Percentiles rank a stretch among this genome's conserved stretches.
Evolutionary conservation across 768 basidiomycete species (phyloP).

Genomic region (Porphyrellus cyaneotinctus): DNA sequence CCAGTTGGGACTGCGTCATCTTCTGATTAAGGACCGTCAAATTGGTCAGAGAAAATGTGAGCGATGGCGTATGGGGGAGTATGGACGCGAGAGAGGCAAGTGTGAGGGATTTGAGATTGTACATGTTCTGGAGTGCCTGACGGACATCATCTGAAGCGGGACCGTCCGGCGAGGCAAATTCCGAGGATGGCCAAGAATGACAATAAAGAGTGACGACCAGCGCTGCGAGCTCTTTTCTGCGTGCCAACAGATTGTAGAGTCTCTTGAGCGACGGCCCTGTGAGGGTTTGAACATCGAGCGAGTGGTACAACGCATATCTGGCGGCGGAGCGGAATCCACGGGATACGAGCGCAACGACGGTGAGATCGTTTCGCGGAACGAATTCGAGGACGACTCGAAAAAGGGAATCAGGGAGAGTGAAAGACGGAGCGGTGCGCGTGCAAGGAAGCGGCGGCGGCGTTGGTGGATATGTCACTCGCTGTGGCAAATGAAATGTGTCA

Average conservation of each 20-base stretch:
- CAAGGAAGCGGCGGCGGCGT: background rate
- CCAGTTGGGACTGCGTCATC: constrained; percentile 21
- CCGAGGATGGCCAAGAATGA: constrained; percentile 20
- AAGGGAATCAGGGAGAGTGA: constrained; percentile 18
- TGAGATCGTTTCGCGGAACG: constrained; percentile 18
- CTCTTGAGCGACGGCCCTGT: constrained; percentile 10
- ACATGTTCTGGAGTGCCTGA: constrained; percentile 29
- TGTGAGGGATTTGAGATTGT: constrained; percentile 25
- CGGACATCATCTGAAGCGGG: constrained; percentile 14
- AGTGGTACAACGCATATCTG: constrained; percentile 22
- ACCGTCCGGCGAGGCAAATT: constrained; percentile 4
- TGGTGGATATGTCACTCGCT: background rate
- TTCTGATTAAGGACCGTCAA: constrained; percentile 27
- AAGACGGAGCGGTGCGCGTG: background rate
- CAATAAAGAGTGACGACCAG: constrained; percentile 24
- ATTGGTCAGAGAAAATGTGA: constrained; percentile 21
- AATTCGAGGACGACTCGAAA: constrained; percentile 20
- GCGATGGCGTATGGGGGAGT: constrained; percentile 16
- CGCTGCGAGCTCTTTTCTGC: constrained; percentile 18
- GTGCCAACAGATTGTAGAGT: constrained; percentile 21
- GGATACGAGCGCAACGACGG: constrained; percentile 23
- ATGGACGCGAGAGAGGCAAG: constrained; percentile 24
- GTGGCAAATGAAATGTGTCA: constrained; percentile 9
- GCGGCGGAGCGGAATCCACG: constrained; percentile 18
- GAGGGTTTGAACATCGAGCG: constrained; percentile 17